Evolutionary conservation across 2,329 filamentous ascomycete species (phyloP).

Genomic region (Colletotrichum sublineola): DNA sequence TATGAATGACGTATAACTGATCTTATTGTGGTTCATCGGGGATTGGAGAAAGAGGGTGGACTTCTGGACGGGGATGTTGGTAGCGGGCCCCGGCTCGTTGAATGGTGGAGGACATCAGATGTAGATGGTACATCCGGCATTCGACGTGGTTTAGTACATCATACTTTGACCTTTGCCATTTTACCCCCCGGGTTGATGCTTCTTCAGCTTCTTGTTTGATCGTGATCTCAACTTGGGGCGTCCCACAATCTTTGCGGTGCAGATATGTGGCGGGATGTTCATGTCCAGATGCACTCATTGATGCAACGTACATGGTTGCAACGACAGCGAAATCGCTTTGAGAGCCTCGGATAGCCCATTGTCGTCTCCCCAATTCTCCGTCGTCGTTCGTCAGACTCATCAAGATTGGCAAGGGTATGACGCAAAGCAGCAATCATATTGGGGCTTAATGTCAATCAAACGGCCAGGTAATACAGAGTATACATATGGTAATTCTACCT

Average conservation of each 20-base stretch:
- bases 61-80: constrained; percentile 5
- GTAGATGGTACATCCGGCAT: constrained; percentile 33
- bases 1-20: constrained; percentile 30
- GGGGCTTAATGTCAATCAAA: constrained; percentile 23
- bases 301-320: neutral
- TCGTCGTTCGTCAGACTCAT: constrained; percentile 26
- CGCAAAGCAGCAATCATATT: constrained; percentile 36
- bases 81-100: neutral
- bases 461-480: neutral
- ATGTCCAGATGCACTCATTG: neutral
- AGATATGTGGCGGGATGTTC: constrained; percentile 6
- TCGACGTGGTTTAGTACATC: constrained; percentile 10
- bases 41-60: neutral
- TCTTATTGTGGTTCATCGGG: constrained; percentile 30
- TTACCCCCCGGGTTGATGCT: neutral
- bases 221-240: constrained; percentile 2
- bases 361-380: neutral
- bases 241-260: neutral
- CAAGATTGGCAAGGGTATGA: constrained; percentile 24
- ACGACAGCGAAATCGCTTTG: neutral
- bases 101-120: neutral
- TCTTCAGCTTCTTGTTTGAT: neutral
- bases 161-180: constrained; percentile 10
- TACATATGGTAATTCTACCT: neutral
- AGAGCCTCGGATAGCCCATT: neutral